Conservation (phyloP, 1,139 yeast species). For the Sugiyamaella pinicola region DNA sequence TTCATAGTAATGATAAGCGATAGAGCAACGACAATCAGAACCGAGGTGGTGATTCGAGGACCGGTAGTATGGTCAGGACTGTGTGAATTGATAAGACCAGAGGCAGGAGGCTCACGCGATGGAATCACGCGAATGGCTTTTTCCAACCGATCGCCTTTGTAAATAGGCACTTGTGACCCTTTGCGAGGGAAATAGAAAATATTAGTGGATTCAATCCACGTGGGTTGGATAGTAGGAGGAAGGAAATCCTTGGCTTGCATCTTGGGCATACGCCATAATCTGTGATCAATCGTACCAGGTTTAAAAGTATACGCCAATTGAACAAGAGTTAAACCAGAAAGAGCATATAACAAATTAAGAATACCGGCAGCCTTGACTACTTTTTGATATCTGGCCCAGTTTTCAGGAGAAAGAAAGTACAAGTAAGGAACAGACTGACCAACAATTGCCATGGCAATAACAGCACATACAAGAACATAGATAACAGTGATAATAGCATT, state of each 20-base stretch:
- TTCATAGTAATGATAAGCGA: slow-evolving; percentile 59
- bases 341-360: slow-evolving; percentile 59
- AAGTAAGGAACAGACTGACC: slow-evolving; percentile 68
- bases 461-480: slow-evolving; percentile 58
- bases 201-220: slow-evolving; percentile 71
- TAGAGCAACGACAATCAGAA: slow-evolving; percentile 53
- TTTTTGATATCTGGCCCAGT: slow-evolving; percentile 55
- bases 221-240: slow-evolving; percentile 65
- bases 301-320: slow-evolving; percentile 56
- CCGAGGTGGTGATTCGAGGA: slow-evolving; percentile 50
- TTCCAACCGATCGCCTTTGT: slow-evolving; percentile 52
- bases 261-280: slow-evolving; percentile 44
- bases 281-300: slow-evolving; percentile 58
- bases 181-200: slow-evolving; percentile 46
- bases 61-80: slow-evolving; percentile 42
- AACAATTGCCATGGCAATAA: slow-evolving; percentile 66
- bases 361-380: slow-evolving; percentile 62
- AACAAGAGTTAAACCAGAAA: slow-evolving; percentile 55
- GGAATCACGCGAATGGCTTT: slow-evolving; percentile 50
- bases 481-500: slow-evolving; percentile 56
- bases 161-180: slow-evolving; percentile 32
- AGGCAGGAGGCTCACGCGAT: slow-evolving; percentile 44
- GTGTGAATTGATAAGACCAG: slow-evolving; percentile 41
- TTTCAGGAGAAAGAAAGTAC: slow-evolving; percentile 52
- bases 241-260: slow-evolving; percentile 27